Evolutionary conservation across 495 filamentous ascomycete species (phyloP).

Genomic region (Aspergillus mulundensis): DNA sequence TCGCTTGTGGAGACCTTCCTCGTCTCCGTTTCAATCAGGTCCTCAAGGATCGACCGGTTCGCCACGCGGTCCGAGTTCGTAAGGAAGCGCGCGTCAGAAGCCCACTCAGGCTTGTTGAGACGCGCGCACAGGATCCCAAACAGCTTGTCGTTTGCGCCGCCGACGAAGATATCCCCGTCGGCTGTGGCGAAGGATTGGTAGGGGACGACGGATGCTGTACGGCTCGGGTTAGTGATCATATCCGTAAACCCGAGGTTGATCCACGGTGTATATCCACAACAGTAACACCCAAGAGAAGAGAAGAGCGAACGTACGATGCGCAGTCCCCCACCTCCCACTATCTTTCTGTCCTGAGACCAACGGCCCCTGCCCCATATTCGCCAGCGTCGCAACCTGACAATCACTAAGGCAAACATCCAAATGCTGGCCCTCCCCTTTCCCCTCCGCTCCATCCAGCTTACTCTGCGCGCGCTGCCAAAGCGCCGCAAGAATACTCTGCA

Average conservation of each 20-base stretch:
- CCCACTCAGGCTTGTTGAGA: slow-evolving; percentile 75
- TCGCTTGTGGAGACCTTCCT: slow-evolving; percentile 74
- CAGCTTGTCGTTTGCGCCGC: slow-evolving; percentile 88
- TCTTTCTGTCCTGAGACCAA: slow-evolving; percentile 87
- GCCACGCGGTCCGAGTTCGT: slow-evolving; percentile 78
- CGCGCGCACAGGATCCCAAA: slow-evolving; percentile 85
- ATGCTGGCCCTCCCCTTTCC: slow-evolving; percentile 76
- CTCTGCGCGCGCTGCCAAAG: slow-evolving; percentile 48
- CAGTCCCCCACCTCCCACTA: slow-evolving; percentile 87
- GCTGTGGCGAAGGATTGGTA: slow-evolving; percentile 86
- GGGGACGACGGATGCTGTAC: slow-evolving; percentile 86
- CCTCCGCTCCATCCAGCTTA: slow-evolving; percentile 52
- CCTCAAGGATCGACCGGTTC: slow-evolving; percentile 70
- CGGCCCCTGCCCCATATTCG: slow-evolving; percentile 88
- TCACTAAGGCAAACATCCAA: slow-evolving; percentile 90
- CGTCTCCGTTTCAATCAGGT: slow-evolving; percentile 69
- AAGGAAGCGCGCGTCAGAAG: slow-evolving; percentile 64
- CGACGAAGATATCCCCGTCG: slow-evolving; percentile 87
- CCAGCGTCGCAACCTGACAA: slow-evolving; percentile 87
- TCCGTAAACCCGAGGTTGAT: too few species aligned
- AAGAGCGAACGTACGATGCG: slow-evolving; percentile 66
- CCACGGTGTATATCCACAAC: too few species aligned
- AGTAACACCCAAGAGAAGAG: background rate
- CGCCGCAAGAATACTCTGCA: slow-evolving; percentile 92
- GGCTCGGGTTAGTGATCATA: slow-evolving; percentile 2